Conservation (phyloP, 169 alveolate genomes). For the Eimeria necatrix region DNA sequence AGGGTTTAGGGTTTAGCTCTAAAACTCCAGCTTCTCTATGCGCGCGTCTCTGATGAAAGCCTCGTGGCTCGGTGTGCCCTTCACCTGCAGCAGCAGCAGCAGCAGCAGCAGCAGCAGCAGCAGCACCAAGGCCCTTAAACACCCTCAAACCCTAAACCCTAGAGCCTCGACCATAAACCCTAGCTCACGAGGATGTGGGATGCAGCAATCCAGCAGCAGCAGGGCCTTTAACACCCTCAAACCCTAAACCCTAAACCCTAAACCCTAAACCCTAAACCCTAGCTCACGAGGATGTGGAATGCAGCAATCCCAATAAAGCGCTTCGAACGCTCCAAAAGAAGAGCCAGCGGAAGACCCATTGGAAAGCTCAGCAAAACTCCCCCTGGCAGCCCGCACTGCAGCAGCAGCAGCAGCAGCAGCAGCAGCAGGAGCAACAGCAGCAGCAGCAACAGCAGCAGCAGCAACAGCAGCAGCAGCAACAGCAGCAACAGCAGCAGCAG, state of each 20-base stretch:
- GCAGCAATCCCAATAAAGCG: constrained; percentile 23
- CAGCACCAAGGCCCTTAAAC: not conserved
- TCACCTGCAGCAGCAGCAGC: not conserved
- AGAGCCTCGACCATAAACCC: not conserved
- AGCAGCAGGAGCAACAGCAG: constrained; percentile 10
- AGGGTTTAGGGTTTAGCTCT: too few species aligned
- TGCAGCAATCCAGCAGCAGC: not conserved
- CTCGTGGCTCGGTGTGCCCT: not conserved
- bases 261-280: not conserved
- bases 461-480: not conserved
- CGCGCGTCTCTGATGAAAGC: not conserved
- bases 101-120: not conserved
- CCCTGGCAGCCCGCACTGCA: constrained; percentile 18
- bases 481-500: too few species aligned
- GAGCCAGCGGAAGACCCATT: constrained; percentile 15
- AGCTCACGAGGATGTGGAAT: not conserved
- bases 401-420: constrained; percentile 23
- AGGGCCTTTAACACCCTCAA: not conserved
- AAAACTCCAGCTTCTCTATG: not conserved
- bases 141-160: not conserved
- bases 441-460: not conserved
- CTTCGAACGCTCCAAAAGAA: not conserved
- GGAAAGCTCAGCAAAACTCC: constrained; percentile 26
- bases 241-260: not conserved
- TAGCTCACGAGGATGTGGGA: not conserved